Base-by-base conservation (phyloP, 2,329 filamentous ascomycete genomes). In the Colletotrichum falcatum region DNA sequence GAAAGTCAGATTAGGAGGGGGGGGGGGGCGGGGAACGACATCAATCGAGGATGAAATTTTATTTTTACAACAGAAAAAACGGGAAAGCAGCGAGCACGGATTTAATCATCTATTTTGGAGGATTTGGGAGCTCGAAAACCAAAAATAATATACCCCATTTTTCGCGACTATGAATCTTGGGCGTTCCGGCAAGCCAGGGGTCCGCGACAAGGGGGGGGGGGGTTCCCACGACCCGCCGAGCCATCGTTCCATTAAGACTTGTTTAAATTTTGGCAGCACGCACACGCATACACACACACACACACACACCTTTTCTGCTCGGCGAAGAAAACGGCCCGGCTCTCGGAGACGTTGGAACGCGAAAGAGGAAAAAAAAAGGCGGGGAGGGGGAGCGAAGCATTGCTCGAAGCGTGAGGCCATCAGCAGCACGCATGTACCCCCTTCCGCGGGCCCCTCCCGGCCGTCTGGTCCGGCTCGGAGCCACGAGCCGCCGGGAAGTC, bases 131-230 rank as follows among this genome's bases (percentile, higher is more conserved):
- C 30, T 8, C n/a, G 53, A 56, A 16, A 35, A 26, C n/a, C 33
- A 56, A 16, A 35, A 26, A 16, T 12, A 23, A 16, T 39, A 39
- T 56, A 39, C n/a, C 35, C 33, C 53, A 18, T 39, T 39, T 56
- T 26, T 33, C 14, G 53, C 33, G 53, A 11, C n/a, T 8, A 33
- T 18, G n/a, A 56, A 14, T 3, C 26, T 39, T 56, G 7, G 14
- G 16, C 11, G 12, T 56, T 39, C 2, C 11, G n/a, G 9, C 44
- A 68, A 68, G 65, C 53, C 58, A n/a, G 48, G 60, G 51, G 53
- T 58, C 61, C 55, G 65, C 53, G 30, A 65, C 28, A 65, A 61
- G 44, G 65, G n/a, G n/a, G n/a, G n/a, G n/a, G n/a, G n/a, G n/a
- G 53, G 65, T 42, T 37, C 65, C 51, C 35, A 64, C 61, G 28